A percentile compares a stretch with the other conserved stretches of the same genome.
Evolutionary conservation across 1,284 basidiomycete genomes (phyloP).

Genomic region (Athelia psychrophila): DNA sequence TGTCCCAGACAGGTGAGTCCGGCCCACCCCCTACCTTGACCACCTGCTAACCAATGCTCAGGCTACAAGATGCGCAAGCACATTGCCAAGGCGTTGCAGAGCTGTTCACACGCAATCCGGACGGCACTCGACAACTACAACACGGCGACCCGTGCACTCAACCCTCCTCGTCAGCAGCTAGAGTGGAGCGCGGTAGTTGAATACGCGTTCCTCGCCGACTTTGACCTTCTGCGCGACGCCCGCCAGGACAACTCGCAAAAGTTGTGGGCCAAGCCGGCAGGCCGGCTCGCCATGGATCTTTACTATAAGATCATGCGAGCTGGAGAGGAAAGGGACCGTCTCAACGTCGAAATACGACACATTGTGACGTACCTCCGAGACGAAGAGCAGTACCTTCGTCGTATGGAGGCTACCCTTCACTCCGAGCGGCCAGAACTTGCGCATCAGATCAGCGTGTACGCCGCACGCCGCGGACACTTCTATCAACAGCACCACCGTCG

Average conservation of each 20-base stretch:
- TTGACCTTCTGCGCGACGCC: conserved; percentile 26
- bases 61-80: conserved; percentile 9
- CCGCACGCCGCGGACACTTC: background rate
- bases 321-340: conserved; percentile 17
- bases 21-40: background rate
- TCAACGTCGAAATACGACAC: conserved; percentile 21
- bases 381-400: conserved; percentile 8
- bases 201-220: conserved; percentile 21
- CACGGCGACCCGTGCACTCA: conserved; percentile 8
- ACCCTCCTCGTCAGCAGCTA: conserved; percentile 11
- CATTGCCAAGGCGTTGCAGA: conserved; percentile 4
- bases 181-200: conserved; percentile 19
- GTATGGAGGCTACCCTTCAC: conserved; percentile 1
- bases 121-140: conserved; percentile 9
- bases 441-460: conserved; percentile 3
- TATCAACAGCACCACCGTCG: conserved; percentile 1
- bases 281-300: conserved; percentile 13
- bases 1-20: conserved; percentile 7
- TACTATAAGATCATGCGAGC: conserved; percentile 22
- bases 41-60: background rate
- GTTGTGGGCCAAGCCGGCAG: conserved; percentile 17
- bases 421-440: no score
- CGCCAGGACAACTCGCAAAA: conserved; percentile 17
- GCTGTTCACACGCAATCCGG: conserved; percentile 3
- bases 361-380: conserved; percentile 20